Evolutionary conservation across 75 land plant genomes (phyloP).

Genomic region (Ceratopteris richardii): DNA sequence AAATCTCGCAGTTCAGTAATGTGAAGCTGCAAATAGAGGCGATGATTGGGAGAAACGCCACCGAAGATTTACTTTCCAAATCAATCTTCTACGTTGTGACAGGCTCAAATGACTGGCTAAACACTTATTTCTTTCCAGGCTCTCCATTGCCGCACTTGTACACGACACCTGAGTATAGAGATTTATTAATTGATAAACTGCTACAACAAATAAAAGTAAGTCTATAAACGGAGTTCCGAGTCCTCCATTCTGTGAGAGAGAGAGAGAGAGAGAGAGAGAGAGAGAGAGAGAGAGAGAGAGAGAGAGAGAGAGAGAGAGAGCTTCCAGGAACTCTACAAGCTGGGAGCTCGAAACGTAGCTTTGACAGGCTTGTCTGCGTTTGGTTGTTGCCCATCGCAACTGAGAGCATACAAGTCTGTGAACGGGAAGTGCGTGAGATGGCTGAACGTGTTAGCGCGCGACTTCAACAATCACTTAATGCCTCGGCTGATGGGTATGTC

Average conservation of each 20-base stretch:
- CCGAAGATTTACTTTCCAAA: conserved; percentile 3
- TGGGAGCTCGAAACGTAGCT: conserved; percentile 30
- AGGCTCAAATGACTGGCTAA: conserved; percentile 27
- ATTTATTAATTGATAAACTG: conserved; percentile 8
- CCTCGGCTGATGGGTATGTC: conserved; percentile 5
- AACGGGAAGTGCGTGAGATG: conserved; percentile 19
- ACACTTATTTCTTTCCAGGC: conserved; percentile 21
- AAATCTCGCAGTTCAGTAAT: conserved; percentile 10
- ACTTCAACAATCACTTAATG: conserved; percentile 21
- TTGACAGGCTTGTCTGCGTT: conserved; percentile 22
- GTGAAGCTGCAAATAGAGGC: conserved; percentile 9
- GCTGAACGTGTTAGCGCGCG: conserved; percentile 12
- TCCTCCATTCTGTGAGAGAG: no score
- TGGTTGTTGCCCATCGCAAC: conserved; percentile 33
- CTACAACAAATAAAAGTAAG: neutral
- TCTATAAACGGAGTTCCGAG: no score
- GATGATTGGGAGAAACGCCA: conserved; percentile 6
- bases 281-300: no score
- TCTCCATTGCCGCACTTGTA: conserved; percentile 18
- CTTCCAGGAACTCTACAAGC: neutral
- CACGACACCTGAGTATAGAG: conserved; percentile 3
- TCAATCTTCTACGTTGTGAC: conserved; percentile 15
- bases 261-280: no score
- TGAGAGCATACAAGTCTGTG: conserved; percentile 7
- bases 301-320: no score